Conservation (phyloP, 257 asterid species). For the Solanum dulcamara region DNA sequence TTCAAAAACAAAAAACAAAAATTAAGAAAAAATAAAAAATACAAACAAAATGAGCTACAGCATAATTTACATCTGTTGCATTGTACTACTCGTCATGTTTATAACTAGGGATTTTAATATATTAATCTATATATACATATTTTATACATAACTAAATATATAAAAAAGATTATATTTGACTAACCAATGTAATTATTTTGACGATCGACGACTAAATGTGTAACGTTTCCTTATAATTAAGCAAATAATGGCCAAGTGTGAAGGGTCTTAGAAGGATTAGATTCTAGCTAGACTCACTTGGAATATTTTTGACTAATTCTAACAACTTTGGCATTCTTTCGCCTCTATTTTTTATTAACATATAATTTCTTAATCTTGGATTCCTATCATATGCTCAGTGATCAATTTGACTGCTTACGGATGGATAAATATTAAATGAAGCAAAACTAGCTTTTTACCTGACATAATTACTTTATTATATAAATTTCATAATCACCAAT, state of each 20-base stretch:
- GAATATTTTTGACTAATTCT: constrained; percentile 15
- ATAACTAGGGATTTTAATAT: neutral
- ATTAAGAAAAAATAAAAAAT: neutral
- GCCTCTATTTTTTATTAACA: neutral
- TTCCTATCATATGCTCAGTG: neutral
- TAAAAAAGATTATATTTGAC: neutral
- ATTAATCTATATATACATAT: no score
- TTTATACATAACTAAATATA: neutral
- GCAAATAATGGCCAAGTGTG: constrained; percentile 15
- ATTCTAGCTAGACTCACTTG: constrained; percentile 17
- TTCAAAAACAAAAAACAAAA: neutral
- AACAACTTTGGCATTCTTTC: neutral
- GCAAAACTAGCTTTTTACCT: neutral
- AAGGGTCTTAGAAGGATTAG: constrained; percentile 18
- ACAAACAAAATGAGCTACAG: neutral
- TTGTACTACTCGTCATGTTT: neutral
- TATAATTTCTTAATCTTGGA: neutral
- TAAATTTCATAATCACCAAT: neutral
- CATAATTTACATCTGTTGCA: neutral
- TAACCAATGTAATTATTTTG: neutral
- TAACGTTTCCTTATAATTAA: neutral
- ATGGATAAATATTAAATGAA: neutral
- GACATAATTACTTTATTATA: neutral
- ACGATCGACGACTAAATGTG: neutral
- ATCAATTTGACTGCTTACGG: neutral